A percentile compares a stretch with the other conserved stretches of the same genome.
phyloP scores from a whole-genome alignment of 2,329 filamentous ascomycete genomes.

The Periconia sp. region DNA sequence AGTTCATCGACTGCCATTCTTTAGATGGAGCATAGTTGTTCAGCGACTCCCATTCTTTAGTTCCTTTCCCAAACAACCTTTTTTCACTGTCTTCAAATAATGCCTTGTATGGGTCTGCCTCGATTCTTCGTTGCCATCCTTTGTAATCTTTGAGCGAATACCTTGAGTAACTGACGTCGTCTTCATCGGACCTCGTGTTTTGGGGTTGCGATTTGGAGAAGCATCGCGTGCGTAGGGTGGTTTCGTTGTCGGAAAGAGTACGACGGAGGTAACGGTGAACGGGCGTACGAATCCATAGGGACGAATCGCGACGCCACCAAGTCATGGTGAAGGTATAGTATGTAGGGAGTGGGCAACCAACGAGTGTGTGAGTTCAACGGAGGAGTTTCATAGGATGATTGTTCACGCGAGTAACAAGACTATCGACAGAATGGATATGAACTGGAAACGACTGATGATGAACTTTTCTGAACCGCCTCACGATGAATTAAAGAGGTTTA shows the following conservation, averaged over 20 bases:
- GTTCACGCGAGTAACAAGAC: slow-evolving; percentile 6
- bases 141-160: slow-evolving; percentile 22
- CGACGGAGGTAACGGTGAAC: slow-evolving; percentile 26
- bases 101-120: slow-evolving; percentile 46
- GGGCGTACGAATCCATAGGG: slow-evolving; percentile 21
- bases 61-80: slow-evolving; percentile 34
- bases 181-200: slow-evolving; percentile 24
- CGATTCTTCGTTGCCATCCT: slow-evolving; percentile 33
- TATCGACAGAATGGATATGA: too few relatives aligned
- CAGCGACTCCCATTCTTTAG: slow-evolving; percentile 35
- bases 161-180: slow-evolving; percentile 18
- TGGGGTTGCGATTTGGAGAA: slow-evolving; percentile 29
- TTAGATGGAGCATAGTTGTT: slow-evolving; percentile 31
- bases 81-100: slow-evolving; percentile 46
- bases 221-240: slow-evolving; percentile 26
- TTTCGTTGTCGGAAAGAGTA: slow-evolving; percentile 23
- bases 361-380: neutral
- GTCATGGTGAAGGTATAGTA: slow-evolving; percentile 13
- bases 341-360: too few relatives aligned
- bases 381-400: neutral
- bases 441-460: neutral
- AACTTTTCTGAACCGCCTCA: neutral
- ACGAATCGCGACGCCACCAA: slow-evolving; percentile 35
- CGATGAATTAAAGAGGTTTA: neutral
- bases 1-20: slow-evolving; percentile 34